phyloP scores from a whole-genome alignment of 169 alveolate genomes.

The Babesia ovis region DNA sequence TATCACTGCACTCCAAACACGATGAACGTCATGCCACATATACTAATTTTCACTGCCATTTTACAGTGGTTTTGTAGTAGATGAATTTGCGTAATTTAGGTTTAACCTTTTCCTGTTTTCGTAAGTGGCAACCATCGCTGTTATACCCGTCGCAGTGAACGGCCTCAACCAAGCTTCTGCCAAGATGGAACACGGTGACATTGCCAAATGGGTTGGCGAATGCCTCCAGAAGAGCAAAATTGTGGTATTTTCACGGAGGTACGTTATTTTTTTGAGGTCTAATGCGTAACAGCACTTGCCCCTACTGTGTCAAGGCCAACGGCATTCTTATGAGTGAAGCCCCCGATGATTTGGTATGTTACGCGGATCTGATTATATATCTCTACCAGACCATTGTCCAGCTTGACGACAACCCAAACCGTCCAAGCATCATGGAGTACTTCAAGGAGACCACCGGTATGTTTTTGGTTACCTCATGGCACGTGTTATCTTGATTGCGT shows the following conservation, averaged over 20 bases:
- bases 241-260: constrained; percentile 62
- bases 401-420: constrained; percentile 44
- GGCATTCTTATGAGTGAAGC: constrained; percentile 25
- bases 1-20: no score
- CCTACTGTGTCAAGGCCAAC: constrained; percentile 62
- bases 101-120: not conserved
- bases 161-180: not conserved
- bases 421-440: constrained; percentile 50
- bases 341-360: constrained; percentile 50
- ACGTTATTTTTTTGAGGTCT: not conserved
- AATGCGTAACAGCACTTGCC: constrained; percentile 46
- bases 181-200: constrained; percentile 33
- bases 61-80: no score
- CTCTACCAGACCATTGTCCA: constrained; percentile 41
- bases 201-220: constrained; percentile 31
- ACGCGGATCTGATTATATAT: not conserved
- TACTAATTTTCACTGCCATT: no score
- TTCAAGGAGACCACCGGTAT: constrained; percentile 53
- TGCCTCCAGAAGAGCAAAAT: constrained; percentile 32
- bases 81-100: not conserved
- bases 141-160: not conserved
- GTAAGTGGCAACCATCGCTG: not conserved
- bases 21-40: no score
- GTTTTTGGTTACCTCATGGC: not conserved
- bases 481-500: no score